Conservation (phyloP, 1,284 basidiomycete species). For the Apiotrichum sp. region DNA sequence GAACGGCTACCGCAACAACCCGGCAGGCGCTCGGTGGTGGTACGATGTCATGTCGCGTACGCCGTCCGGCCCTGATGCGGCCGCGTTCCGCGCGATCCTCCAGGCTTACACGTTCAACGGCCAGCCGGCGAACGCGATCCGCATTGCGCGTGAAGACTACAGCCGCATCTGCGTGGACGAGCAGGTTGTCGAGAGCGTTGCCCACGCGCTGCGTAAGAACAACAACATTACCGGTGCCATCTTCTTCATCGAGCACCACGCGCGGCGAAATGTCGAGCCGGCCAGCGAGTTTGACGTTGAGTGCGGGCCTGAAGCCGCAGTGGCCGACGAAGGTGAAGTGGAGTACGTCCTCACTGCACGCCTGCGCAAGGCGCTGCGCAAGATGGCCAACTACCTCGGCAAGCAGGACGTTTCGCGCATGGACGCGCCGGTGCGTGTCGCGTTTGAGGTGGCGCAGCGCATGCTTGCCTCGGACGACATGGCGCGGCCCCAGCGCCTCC, state of each 20-base stretch:
- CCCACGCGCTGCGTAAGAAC: constrained; percentile 7
- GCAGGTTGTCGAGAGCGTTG: constrained; percentile 3
- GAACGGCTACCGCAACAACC: constrained; percentile 4
- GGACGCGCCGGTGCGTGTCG: constrained; percentile 3
- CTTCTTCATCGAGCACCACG: constrained; percentile 12
- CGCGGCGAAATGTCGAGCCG: neutral
- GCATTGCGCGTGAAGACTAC: constrained; percentile 7
- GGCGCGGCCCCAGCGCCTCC: neutral
- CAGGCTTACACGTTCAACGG: neutral
- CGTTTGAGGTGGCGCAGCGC: constrained; percentile 4
- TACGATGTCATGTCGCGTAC: constrained; percentile 4
- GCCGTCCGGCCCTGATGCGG: neutral
- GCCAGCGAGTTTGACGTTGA: neutral
- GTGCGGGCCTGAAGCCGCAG: neutral
- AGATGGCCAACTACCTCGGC: constrained; percentile 8
- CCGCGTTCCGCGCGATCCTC: constrained; percentile 7
- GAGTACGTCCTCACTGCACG: constrained; percentile 3
- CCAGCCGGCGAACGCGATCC: constrained; percentile 1
- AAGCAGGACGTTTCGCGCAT: neutral
- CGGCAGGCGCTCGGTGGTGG: neutral
- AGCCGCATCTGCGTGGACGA: constrained; percentile 4
- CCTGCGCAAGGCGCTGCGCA: constrained; percentile 2
- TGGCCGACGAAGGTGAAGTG: neutral
- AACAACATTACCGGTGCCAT: constrained; percentile 10
- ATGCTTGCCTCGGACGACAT: constrained; percentile 12